Base-by-base conservation (phyloP, 768 basidiomycete species). In the Mycena alexandri region DNA sequence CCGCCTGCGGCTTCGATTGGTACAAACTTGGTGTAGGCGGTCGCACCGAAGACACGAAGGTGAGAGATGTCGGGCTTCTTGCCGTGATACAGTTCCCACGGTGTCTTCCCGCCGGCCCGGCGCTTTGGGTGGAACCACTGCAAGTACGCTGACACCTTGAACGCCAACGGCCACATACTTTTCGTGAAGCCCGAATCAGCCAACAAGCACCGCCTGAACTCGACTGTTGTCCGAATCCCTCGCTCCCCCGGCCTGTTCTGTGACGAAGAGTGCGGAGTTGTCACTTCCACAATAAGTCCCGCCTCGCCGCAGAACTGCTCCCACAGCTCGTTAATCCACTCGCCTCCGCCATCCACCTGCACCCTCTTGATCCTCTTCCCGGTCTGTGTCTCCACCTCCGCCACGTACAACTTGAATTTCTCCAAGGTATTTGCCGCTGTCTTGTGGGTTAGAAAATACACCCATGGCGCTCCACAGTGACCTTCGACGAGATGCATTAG, bases 201-300 rank as follows among this genome's bases (percentile, higher is more conserved):
- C 1, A 80, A 59, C 61, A 79, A 67, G 6, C 72, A 64, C 0
- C 76, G 61, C 0, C 69, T 71, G 2, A 70, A 43, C 13, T 79
- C 77, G 14, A 77, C 53, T 6, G 79, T 64, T 0, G 77, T 78
- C 0, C 71, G 44, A 56, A 79, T 80, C 2, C 63, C 55, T 0
- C 73, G 70, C 57, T 83, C 77, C 0, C 74, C 78, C 0, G 75
- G 65, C 1, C 80, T 76, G 44, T 82, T 82, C 42, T 78, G 73
- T 4, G 74, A 55, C 3, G 76, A 78, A 0, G 77, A 73, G 68
- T 81, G 70, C 2, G 77, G 72, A 3, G 73, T 71, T 0, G 75
- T 79, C 1, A 63, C 69, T 53, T 79, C 71, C 7, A 54, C 16
- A 33, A 63, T 36, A n/a, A 63, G 54, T 6, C 61, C 61, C 24